Conservation (phyloP, 331 rosid species). For the Stylosanthes scabra region DNA sequence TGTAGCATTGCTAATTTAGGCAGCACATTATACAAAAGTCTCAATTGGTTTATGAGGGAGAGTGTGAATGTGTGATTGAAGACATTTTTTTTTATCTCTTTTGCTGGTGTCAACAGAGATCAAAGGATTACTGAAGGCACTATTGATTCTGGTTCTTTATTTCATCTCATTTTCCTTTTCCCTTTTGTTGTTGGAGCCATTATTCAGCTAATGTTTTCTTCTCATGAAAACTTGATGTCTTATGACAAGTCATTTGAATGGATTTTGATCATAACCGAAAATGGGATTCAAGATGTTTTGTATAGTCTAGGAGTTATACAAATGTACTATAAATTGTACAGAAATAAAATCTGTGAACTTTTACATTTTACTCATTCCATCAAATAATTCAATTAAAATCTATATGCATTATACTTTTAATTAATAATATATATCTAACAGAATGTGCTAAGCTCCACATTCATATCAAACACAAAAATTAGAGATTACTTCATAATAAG, state of each 20-base stretch:
- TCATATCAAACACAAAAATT: constrained; percentile 5
- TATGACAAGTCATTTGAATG: background rate
- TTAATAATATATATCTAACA: too few species aligned
- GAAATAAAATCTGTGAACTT: too few species aligned
- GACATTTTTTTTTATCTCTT: background rate
- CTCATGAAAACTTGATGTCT: background rate
- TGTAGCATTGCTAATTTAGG: constrained; percentile 57
- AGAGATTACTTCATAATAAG: constrained; percentile 16
- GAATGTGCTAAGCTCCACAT: background rate
- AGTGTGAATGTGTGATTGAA: background rate
- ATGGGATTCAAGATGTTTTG: background rate
- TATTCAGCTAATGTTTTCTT: background rate
- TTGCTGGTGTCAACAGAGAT: background rate
- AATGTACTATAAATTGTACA: background rate
- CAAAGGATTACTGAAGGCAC: background rate
- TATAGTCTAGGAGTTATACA: background rate
- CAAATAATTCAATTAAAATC: too few species aligned
- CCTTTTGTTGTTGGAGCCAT: background rate
- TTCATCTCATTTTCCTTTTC: background rate
- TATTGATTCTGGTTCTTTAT: background rate
- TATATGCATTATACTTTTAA: too few species aligned
- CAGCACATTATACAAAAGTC: constrained; percentile 39
- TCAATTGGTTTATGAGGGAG: constrained; percentile 34
- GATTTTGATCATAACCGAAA: background rate
- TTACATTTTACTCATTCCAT: too few species aligned